Evolutionary conservation across 2,329 filamentous ascomycete species (phyloP).

Genomic region (Corynespora cassiicola): DNA sequence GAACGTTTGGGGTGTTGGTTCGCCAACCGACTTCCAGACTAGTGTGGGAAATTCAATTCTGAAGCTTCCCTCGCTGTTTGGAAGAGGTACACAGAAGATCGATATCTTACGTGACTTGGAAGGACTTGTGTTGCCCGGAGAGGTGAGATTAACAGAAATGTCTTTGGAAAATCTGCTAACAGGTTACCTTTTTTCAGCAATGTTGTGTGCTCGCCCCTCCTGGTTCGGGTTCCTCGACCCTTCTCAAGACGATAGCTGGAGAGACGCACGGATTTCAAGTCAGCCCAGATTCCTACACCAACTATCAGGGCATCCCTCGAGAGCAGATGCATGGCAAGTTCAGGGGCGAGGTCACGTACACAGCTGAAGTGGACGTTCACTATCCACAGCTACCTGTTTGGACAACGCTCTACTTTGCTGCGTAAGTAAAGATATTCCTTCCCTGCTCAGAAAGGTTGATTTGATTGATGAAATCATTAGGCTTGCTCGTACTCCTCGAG

Average conservation of each 20-base stretch:
- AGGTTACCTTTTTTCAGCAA: too few species aligned
- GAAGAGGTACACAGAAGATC: slow-evolving; percentile 59
- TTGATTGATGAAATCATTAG: not conserved
- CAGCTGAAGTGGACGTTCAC: slow-evolving; percentile 80
- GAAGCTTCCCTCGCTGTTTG: slow-evolving; percentile 61
- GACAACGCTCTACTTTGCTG: slow-evolving; percentile 79
- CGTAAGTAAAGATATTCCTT: slow-evolving; percentile 46
- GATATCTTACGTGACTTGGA: slow-evolving; percentile 73
- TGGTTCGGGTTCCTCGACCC: slow-evolving; percentile 73
- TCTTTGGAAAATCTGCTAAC: slow-evolving; percentile 4
- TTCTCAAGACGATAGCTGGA: slow-evolving; percentile 81
- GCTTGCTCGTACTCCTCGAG: slow-evolving; percentile 61
- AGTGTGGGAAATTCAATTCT: slow-evolving; percentile 68
- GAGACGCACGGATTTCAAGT: slow-evolving; percentile 81
- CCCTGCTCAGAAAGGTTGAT: not conserved
- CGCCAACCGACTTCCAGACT: slow-evolving; percentile 70
- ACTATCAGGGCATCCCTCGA: slow-evolving; percentile 77
- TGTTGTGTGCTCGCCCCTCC: not conserved
- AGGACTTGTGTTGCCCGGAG: slow-evolving; percentile 70
- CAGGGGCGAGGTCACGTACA: slow-evolving; percentile 84
- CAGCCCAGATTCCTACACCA: slow-evolving; percentile 73
- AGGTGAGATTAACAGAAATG: slow-evolving; percentile 54
- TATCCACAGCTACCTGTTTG: slow-evolving; percentile 78
- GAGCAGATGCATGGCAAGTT: slow-evolving; percentile 77
- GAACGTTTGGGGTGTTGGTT: slow-evolving; percentile 69